Base-by-base conservation (phyloP, 2,329 filamentous ascomycete species). In the Fusarium sp. region DNA sequence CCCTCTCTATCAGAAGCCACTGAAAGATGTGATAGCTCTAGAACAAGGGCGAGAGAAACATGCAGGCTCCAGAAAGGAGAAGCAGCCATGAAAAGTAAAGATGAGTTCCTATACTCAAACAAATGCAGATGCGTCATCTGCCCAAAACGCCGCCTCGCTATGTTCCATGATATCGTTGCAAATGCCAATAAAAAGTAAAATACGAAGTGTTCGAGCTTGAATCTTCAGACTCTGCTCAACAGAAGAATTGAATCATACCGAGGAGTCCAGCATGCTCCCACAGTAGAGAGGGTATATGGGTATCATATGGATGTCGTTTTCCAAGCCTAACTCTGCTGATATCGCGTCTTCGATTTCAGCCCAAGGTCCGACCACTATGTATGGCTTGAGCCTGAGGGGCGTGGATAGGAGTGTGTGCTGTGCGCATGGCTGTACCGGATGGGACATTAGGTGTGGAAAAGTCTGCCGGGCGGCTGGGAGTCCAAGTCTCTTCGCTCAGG, bases 401-500 rank as follows among this genome's bases (percentile, higher is more conserved):
- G 69, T 81, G 79, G 46, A 79, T 78, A 46, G 78, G 71, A 19
- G 77, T 63, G 61, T 81, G 81, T 35, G 76, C 76, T 19, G 80
- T 73, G 52, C 77, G 75, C 23, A 82, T 75, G 33, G 75, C 70
- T 45, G 78, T 69, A 56, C 78, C 68, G 12, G 78, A 74, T 31
- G 78, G 61, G 37, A 80, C 71, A 55, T 59, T 68, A 44, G 75
- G 61, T 15, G 73, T 55, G 41, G 73, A 60, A 60, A 69, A 77
- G 37, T 77, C 76, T 52, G 76, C 23, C n/a, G 74, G 59, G 15
- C 62, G 71, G 19, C 67, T 76, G 21, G 75, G 51, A 37, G 46
- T 86, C 89, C 89, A 91, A 45, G 83, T 86, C 80, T 96, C 93
- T 77, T 97, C 95, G 67, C 93, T 92, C 56, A 98, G 85, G 19